Percentiles rank a stretch among this genome's conserved stretches.
Conservation (phyloP, 805 yeast genomes). For the Barnettozyma vustinii region DNA sequence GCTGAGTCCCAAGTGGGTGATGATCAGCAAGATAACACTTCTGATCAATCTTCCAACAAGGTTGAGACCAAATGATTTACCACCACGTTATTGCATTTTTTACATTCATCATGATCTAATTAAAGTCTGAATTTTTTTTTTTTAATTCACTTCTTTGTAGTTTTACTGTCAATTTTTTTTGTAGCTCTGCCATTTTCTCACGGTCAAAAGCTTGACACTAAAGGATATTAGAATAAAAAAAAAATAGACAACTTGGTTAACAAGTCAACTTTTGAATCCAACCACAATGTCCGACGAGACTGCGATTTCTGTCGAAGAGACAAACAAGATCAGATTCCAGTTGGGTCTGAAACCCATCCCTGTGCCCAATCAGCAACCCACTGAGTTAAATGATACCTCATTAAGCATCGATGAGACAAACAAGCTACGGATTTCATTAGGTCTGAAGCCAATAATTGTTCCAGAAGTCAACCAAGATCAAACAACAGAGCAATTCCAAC, state of each 20-base stretch:
- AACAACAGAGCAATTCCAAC: slow-evolving; percentile 16
- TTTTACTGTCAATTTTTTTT: too few species aligned
- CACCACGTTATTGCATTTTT: not conserved
- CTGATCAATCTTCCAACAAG: slow-evolving; percentile 2
- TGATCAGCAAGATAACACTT: not conserved
- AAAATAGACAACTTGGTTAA: not conserved
- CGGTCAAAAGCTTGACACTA: not conserved
- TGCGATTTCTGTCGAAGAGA: slow-evolving; percentile 42
- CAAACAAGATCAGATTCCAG: slow-evolving; percentile 45
- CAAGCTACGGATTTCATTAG: slow-evolving; percentile 20
- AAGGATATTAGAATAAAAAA: not conserved
- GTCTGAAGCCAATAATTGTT: slow-evolving; percentile 20
- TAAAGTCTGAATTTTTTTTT: too few species aligned
- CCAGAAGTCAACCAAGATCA: not conserved
- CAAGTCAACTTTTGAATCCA: not conserved
- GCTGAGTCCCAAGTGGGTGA: slow-evolving; percentile 2
- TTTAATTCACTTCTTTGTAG: too few species aligned
- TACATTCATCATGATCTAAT: not conserved
- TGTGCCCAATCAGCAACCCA: slow-evolving; percentile 3
- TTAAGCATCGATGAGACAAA: slow-evolving; percentile 16
- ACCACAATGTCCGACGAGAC: slow-evolving; percentile 14
- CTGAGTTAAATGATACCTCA: slow-evolving; percentile 5
- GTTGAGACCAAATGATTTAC: not conserved
- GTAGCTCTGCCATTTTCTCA: not conserved
- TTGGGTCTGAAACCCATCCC: slow-evolving; percentile 52